phyloP scores from a whole-genome alignment of 176 grass and related monocot genomes.

The Aegilops bicornis region DNA sequence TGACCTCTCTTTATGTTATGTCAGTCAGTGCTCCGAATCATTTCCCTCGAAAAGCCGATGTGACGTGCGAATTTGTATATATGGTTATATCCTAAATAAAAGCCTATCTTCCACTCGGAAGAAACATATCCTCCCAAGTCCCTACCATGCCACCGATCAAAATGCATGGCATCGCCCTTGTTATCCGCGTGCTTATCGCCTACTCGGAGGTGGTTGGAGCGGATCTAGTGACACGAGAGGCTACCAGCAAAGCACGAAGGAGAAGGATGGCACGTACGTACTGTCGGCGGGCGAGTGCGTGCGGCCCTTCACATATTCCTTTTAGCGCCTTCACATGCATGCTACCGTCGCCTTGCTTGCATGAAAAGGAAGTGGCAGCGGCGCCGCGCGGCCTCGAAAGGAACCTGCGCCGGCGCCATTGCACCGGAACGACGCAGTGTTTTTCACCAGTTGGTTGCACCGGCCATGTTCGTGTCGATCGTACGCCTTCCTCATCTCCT shows the following conservation, averaged over 20 bases:
- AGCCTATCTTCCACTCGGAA: not conserved
- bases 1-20: not conserved
- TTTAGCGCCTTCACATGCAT: not conserved
- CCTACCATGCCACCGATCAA: not conserved
- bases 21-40: not conserved
- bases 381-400: not conserved
- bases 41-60: not conserved
- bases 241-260: not conserved
- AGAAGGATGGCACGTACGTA: not conserved
- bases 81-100: not conserved
- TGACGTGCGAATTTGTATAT: not conserved
- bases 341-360: not conserved
- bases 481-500: not conserved
- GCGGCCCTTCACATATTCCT: not conserved
- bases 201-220: not conserved
- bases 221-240: slow-evolving; percentile 3
- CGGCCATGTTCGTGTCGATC: not conserved
- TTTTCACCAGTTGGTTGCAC: not conserved
- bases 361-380: not conserved
- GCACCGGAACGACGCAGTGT: not conserved
- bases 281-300: not conserved
- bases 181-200: not conserved
- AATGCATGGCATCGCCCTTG: not conserved
- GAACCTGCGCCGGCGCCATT: not conserved
- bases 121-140: not conserved